Evolutionary conservation across 1,284 basidiomycete genomes (phyloP), one percentile per base, ranked within the genome.

Genomic region (Trametes sp.): DNA sequence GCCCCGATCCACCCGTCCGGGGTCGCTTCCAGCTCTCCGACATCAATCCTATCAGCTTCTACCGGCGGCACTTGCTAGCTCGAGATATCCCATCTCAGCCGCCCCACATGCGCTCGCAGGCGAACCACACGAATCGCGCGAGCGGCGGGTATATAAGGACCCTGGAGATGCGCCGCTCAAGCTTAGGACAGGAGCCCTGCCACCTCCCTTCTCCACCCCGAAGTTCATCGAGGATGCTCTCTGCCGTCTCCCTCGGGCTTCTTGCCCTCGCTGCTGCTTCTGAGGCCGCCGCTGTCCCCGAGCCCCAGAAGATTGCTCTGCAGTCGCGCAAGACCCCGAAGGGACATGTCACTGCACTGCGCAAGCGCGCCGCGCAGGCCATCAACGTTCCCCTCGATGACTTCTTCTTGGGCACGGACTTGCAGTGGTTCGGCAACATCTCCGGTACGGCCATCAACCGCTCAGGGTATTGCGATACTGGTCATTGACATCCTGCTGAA

Each of bases 361-460:
- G 69, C 38, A 58, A 49, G 57, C 59, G 63, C n/a, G 64, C 62
- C 2, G 48, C 65, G 21, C 28, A 56, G 19, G 52, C 69, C 3
- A 58, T 76, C 36, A 77, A 76, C 36, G 73, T 83, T 36, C 81
- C 81, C 49, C 72, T 85, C n/a, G 75, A 75, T 21, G 82, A 85
- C 72, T 84, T 83, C 69, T 86, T 84, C 76, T 68, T 78, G 44
- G 82, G 83, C 29, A 85, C 84, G 29, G 84, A 85, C 69, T 76
- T 85, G 28, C 84, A 85, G 82, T 84, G 84, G 84, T 85, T 80
- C 64, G 83, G 82, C 23, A 81, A 84, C 65, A 80, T 84, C 51
- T 70, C 70, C 10, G 67, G 70, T 68, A 16, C 31, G 59, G 55
- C 1, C 7, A 11, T 2, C 1, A 23, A 10, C 26, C 35, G 16